Evolutionary conservation across 2,329 filamentous ascomycete species (phyloP).

Genomic region (Neopestalotiopsis clavispora): DNA sequence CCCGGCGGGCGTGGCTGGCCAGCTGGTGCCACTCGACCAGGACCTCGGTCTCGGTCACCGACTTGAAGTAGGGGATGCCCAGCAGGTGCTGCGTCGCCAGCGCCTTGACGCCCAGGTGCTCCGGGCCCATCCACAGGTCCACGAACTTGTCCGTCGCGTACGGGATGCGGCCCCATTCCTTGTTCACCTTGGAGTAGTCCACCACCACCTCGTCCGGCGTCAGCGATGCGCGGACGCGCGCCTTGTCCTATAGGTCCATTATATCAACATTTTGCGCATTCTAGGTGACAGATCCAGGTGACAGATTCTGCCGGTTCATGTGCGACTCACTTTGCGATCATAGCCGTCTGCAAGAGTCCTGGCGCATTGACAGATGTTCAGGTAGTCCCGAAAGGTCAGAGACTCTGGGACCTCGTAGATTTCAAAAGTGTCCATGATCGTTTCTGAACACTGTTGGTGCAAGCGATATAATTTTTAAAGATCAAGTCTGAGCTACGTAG

Average conservation of each 20-base stretch:
- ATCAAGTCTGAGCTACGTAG: not conserved
- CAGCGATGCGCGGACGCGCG: conserved; percentile 6
- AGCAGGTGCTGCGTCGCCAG: conserved; percentile 14
- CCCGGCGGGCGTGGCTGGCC: conserved; percentile 8
- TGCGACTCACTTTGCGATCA: conserved; percentile 11
- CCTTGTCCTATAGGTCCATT: not conserved
- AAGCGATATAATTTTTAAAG: not conserved
- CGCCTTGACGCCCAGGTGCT: conserved; percentile 11
- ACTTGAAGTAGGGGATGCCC: conserved; percentile 13
- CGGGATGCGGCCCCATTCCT: conserved; percentile 5
- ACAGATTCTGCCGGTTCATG: not conserved
- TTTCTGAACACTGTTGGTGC: too few relatives aligned
- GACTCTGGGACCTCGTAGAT: conserved; percentile 6
- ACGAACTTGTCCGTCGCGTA: conserved; percentile 2
- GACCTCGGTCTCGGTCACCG: conserved; percentile 1
- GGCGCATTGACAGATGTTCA: conserved; percentile 5
- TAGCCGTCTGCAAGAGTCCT: conserved; percentile 11
- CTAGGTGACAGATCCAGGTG: not conserved
- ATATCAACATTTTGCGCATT: not conserved
- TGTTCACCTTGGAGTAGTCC: conserved; percentile 6
- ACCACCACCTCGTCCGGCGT: conserved; percentile 3
- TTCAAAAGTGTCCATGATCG: conserved; percentile 8
- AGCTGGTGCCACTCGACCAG: conserved; percentile 15
- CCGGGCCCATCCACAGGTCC: not conserved
- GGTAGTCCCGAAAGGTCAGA: conserved; percentile 9